Percentiles rank a stretch among this genome's conserved stretches.
These are phyloP conservation scores for Populus pruinosa DNA, from an alignment of 345 rosid species.

Conservation along the genomic window DNA sequence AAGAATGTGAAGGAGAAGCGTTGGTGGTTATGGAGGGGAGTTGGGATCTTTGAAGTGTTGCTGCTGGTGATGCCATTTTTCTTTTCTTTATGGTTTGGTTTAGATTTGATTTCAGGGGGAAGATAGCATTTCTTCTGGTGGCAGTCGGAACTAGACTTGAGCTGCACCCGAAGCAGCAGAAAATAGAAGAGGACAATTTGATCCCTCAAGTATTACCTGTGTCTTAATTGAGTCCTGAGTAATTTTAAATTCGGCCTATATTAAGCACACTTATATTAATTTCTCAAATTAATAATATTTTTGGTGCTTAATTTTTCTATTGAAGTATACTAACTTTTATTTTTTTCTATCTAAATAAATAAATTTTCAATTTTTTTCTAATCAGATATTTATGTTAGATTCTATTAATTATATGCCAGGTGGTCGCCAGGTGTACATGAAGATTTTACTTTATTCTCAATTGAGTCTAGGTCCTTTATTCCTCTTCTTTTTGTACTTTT, in stretches of 20 bases:
- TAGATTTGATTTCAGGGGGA: background rate
- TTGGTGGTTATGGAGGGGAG: conserved; percentile 21
- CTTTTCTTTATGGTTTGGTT: background rate
- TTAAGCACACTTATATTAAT: too few species aligned
- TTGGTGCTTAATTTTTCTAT: too few species aligned
- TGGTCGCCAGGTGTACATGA: too few species aligned
- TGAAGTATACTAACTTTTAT: too few species aligned
- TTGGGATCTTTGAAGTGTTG: conserved; percentile 39
- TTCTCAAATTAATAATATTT: too few species aligned
- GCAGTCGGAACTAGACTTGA: background rate
- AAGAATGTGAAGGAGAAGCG: conserved; percentile 21
- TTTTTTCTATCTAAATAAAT: too few species aligned
- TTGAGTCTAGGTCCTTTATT: too few species aligned
- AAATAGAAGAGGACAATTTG: background rate
- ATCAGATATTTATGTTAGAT: too few species aligned
- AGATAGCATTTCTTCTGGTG: background rate
- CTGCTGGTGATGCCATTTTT: conserved; percentile 55
- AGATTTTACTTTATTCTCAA: too few species aligned
- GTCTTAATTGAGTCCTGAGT: background rate
- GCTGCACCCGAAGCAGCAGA: background rate
- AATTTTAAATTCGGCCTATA: background rate
- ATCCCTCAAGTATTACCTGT: background rate
- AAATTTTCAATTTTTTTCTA: too few species aligned
- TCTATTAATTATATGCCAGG: too few species aligned
- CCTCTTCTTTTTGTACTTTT: too few species aligned